Conservation (phyloP, 2,329 filamentous ascomycete species). For the Chaetomium globosum region DNA sequence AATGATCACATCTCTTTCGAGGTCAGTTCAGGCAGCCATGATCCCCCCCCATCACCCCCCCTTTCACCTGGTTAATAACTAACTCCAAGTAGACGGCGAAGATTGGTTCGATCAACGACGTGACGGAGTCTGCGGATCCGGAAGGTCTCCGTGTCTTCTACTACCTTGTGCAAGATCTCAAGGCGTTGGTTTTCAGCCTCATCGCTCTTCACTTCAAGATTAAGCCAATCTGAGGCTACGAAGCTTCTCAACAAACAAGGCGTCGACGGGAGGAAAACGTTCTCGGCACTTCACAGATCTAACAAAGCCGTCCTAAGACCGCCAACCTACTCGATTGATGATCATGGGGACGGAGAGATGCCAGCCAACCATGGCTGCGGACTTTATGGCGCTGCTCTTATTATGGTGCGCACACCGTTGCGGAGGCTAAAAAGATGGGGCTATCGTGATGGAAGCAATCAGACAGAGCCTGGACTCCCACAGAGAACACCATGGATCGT, state of each 20-base stretch:
- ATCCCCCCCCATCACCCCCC: neutral
- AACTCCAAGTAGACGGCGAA: slow-evolving; percentile 76
- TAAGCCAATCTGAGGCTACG: slow-evolving; percentile 65
- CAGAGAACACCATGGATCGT: neutral
- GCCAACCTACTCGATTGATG: neutral
- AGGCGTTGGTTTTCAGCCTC: slow-evolving; percentile 92
- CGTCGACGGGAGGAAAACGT: slow-evolving; percentile 14
- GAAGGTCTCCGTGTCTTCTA: slow-evolving; percentile 97
- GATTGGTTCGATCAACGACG: slow-evolving; percentile 94
- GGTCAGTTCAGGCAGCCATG: slow-evolving; percentile 50
- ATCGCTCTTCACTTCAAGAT: slow-evolving; percentile 98
- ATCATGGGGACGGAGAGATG: neutral
- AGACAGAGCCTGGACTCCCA: too few species aligned
- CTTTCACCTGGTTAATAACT: slow-evolving; percentile 18
- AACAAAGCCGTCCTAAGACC: neutral
- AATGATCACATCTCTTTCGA: slow-evolving; percentile 98
- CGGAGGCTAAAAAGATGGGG: neutral
- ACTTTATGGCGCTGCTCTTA: neutral
- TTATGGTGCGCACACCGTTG: neutral
- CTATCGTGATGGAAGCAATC: neutral
- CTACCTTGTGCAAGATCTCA: slow-evolving; percentile 96
- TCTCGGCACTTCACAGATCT: too few species aligned
- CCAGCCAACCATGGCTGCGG: neutral
- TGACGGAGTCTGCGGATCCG: slow-evolving; percentile 92
- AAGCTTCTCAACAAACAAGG: slow-evolving; percentile 26